These are phyloP conservation scores for Argentina anserina DNA, from an alignment of 306 rosid genomes.

Conservation along the genomic window DNA sequence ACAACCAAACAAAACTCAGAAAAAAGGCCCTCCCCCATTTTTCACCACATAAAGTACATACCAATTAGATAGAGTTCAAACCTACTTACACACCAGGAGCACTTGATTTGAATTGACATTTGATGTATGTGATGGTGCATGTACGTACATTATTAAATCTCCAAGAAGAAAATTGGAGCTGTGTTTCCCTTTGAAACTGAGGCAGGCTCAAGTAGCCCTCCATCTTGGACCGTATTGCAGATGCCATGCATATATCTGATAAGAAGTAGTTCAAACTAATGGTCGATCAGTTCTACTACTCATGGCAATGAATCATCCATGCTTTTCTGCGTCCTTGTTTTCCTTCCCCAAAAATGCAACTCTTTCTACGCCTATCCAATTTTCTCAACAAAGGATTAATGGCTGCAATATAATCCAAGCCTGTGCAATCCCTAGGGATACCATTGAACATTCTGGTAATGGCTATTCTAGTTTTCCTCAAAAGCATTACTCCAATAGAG, in stretches of 20 bases:
- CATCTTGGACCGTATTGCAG: neutral
- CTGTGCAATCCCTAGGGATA: constrained; percentile 25
- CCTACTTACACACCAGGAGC: neutral
- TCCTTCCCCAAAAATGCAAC: constrained; percentile 3
- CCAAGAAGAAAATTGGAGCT: neutral
- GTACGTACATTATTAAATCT: neutral
- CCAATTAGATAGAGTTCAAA: neutral
- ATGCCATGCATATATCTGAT: neutral
- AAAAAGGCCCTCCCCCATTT: constrained; percentile 11
- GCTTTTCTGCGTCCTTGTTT: constrained; percentile 1
- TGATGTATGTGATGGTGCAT: constrained; percentile 7
- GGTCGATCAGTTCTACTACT: constrained; percentile 3
- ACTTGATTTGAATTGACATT: constrained; percentile 6
- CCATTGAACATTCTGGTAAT: constrained; percentile 17
- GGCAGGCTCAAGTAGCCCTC: neutral
- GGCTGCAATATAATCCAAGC: constrained; percentile 27
- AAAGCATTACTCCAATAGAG: constrained; percentile 21
- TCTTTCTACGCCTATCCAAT: constrained; percentile 5
- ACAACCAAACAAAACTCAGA: constrained; percentile 17
- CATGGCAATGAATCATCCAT: neutral
- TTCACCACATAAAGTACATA: constrained; percentile 18
- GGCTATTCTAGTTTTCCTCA: constrained; percentile 38
- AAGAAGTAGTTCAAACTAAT: neutral
- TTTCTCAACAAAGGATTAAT: neutral
- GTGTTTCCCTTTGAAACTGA: constrained; percentile 1